Conservation (phyloP, 1,284 basidiomycete genomes). For the Ganoderma boninense region DNA sequence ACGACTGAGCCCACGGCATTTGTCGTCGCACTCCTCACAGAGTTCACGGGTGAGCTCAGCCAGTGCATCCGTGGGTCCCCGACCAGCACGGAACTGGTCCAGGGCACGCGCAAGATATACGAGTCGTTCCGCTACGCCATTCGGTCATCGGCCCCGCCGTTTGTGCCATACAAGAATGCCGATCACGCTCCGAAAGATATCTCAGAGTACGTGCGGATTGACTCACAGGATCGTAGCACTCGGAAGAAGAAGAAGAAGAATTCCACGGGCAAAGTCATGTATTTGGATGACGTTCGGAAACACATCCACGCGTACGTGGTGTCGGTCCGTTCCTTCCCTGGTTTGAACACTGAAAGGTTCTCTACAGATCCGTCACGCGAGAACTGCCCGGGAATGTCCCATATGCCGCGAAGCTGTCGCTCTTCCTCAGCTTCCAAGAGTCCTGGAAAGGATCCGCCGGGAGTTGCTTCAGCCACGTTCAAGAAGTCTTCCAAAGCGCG, state of each 20-base stretch:
- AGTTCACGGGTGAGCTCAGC: constrained; percentile 51
- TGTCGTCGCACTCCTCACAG: constrained; percentile 53
- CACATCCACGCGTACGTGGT: constrained; percentile 34
- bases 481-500: constrained; percentile 35
- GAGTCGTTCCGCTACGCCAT: constrained; percentile 18
- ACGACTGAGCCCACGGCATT: constrained; percentile 53
- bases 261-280: constrained; percentile 22
- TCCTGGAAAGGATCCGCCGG: constrained; percentile 49
- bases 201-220: constrained; percentile 34
- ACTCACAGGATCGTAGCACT: constrained; percentile 35
- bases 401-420: constrained; percentile 53
- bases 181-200: constrained; percentile 21
- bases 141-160: constrained; percentile 48
- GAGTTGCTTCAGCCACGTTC: constrained; percentile 49
- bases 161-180: constrained; percentile 36
- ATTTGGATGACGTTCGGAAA: constrained; percentile 32
- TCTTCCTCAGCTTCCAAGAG: constrained; percentile 49
- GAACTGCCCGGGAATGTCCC: constrained; percentile 61
- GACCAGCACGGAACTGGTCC: constrained; percentile 22
- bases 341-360: neutral
- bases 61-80: constrained; percentile 46
- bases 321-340: neutral
- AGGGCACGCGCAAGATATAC: constrained; percentile 19
- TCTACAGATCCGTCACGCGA: constrained; percentile 52
- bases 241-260: constrained; percentile 10